A percentile compares a stretch with the other conserved stretches of the same genome.
Conservation (phyloP, 2,329 filamentous ascomycete genomes). For the Colletotrichum limetticola region DNA sequence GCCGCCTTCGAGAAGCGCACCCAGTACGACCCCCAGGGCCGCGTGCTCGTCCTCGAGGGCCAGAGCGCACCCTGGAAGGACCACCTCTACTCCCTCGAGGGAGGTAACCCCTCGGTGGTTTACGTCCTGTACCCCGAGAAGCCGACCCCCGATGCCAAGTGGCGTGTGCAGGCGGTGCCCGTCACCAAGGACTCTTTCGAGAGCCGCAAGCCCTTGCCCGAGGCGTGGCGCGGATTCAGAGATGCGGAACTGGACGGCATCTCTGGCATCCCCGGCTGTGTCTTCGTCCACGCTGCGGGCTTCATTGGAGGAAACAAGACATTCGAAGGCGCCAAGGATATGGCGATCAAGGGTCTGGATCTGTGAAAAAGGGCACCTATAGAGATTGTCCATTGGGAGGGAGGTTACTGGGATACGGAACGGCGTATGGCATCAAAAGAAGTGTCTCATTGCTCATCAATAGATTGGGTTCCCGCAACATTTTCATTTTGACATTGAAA, state of each 20-base stretch:
- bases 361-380: conserved; percentile 11
- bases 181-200: conserved; percentile 86
- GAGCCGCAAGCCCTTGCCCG: conserved; percentile 90
- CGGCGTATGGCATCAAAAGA: conserved; percentile 34
- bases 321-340: conserved; percentile 85
- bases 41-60: conserved; percentile 81
- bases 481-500: background rate
- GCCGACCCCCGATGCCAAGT: conserved; percentile 79
- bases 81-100: conserved; percentile 90
- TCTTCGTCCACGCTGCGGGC: conserved; percentile 94
- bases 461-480: conserved; percentile 5
- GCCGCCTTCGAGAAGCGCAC: conserved; percentile 77
- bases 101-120: conserved; percentile 68
- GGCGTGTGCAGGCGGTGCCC: conserved; percentile 94
- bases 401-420: conserved; percentile 2
- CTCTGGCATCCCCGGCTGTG: conserved; percentile 75
- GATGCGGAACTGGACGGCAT: conserved; percentile 85
- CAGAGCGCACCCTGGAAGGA: conserved; percentile 95
- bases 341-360: conserved; percentile 81
- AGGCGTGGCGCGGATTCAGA: conserved; percentile 90
- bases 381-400: background rate
- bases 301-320: conserved; percentile 98
- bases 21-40: conserved; percentile 77
- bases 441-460: conserved; percentile 29
- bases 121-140: conserved; percentile 95